These are phyloP conservation scores for Xylaria acuta DNA, from an alignment of 495 filamentous ascomycete species.

Conservation along the genomic window DNA sequence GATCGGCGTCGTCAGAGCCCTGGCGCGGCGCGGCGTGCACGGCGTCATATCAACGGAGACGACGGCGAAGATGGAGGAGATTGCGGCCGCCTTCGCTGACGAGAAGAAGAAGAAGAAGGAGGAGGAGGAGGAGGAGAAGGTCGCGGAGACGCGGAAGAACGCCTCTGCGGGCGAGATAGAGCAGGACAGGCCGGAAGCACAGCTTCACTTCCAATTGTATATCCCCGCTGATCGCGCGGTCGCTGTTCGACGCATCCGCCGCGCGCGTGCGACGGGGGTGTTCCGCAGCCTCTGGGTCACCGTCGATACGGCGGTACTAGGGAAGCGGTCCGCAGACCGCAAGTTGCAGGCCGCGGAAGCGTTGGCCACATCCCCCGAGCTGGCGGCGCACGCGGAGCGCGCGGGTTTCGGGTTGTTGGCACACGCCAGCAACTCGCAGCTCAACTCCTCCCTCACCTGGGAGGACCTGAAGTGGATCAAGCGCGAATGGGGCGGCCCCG, in stretches of 20 bases:
- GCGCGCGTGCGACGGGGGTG: slow-evolving; percentile 62
- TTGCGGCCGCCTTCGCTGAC: slow-evolving; percentile 37
- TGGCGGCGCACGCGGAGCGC: slow-evolving; percentile 26
- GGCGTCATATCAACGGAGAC: slow-evolving; percentile 54
- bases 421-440: slow-evolving; percentile 49
- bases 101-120: slow-evolving; percentile 46
- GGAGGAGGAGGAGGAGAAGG: slow-evolving; percentile 38
- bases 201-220: slow-evolving; percentile 68
- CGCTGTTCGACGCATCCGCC: slow-evolving; percentile 64
- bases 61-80: slow-evolving; percentile 47
- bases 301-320: slow-evolving; percentile 64
- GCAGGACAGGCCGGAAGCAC: slow-evolving; percentile 54
- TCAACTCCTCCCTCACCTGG: slow-evolving; percentile 81
- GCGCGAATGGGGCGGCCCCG: slow-evolving; percentile 80
- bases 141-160: slow-evolving; percentile 27
- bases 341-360: slow-evolving; percentile 59
- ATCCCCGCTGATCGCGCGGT: slow-evolving; percentile 66
- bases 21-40: slow-evolving; percentile 35
- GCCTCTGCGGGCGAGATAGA: slow-evolving; percentile 41
- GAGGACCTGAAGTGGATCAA: slow-evolving; percentile 88
- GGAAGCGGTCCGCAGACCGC: slow-evolving; percentile 63
- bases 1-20: slow-evolving; percentile 66
- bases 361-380: slow-evolving; percentile 41
- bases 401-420: slow-evolving; percentile 33
- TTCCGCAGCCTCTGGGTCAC: slow-evolving; percentile 66